Base-by-base conservation (phyloP, 1,284 basidiomycete species). In the Puccinia horiana region DNA sequence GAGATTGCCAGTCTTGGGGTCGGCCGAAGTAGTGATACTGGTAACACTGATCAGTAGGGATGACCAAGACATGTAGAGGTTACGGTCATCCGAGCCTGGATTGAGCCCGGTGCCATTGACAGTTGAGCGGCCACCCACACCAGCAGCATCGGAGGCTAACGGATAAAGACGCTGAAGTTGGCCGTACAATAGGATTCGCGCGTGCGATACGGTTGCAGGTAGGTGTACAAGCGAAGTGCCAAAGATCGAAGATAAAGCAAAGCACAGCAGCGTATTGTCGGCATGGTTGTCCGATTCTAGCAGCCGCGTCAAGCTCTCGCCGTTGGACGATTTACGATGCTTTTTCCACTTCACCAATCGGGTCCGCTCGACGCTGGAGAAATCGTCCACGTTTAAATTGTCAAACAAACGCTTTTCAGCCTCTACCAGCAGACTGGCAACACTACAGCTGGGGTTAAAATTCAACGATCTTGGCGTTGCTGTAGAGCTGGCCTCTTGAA, bases 111-210 rank as follows among this genome's bases (percentile, higher is more conserved):
- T 74, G 29, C 70, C 79, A 35, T 67, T 82, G 35, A 69, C 52
- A 18, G 73, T 26, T 42, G 73, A 76, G 29, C 80, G 58, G 47
- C 58, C 73, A 69, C 80, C 80, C 3, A 82, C 73, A 52, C 80
- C 80, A 35, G 80, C 80, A 40, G 73, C 63, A 35, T 82, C 80
- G 29, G 80, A 65, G 26, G 73, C 80, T n/a, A 82, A 65, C 47
- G 80, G 80, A 76, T 82, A 82, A 29, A 82, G 70, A 37, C 80
- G 70, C 74, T 82, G 80, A 69, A 82, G 80, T n/a, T 82, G 80
- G 40, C 73, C 61, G 47, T 82, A 76, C 14, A 82, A 42, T 40
- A 82, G 47, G 56, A 49, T 76, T 49, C 73, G 72, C n/a, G 73
- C 80, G 49, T 82, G 80, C 3, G 72, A 63, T 73, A 82, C 74